These are phyloP conservation scores for Collybia sp. DNA, from an alignment of 768 basidiomycete species.

Conservation along the genomic window DNA sequence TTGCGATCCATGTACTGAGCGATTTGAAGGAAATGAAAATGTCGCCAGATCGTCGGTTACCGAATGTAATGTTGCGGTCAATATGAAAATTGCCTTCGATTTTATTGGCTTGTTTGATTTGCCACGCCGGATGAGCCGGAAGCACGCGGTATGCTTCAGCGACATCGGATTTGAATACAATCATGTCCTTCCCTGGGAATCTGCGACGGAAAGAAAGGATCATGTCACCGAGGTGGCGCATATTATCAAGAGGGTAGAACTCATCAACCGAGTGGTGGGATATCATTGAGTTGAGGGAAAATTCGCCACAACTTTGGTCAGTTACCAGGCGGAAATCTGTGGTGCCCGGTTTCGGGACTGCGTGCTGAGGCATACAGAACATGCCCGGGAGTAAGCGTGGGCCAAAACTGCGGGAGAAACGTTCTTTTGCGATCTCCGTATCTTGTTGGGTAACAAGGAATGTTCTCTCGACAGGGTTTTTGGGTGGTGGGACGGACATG, in stretches of 20 bases:
- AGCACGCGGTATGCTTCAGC: slow-evolving; percentile 27
- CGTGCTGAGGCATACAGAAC: slow-evolving; percentile 18
- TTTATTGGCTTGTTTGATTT: slow-evolving; percentile 15
- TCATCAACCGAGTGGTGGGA: background rate
- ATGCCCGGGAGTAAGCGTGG: slow-evolving; percentile 20
- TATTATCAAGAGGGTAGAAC: background rate
- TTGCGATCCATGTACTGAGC: background rate
- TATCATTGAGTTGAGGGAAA: slow-evolving; percentile 17
- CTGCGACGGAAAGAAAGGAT: background rate
- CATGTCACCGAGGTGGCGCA: background rate
- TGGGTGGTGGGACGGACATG: background rate
- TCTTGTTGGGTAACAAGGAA: slow-evolving; percentile 8
- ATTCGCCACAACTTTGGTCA: slow-evolving; percentile 22
- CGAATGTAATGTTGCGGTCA: background rate
- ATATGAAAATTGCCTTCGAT: background rate
- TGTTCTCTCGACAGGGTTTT: background rate
- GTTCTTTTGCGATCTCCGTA: slow-evolving; percentile 8
- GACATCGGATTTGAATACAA: slow-evolving; percentile 32
- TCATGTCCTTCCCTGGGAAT: background rate
- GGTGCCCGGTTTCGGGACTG: slow-evolving; percentile 22
- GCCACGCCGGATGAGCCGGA: slow-evolving; percentile 34
- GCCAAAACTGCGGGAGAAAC: slow-evolving; percentile 19
- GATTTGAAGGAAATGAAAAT: background rate
- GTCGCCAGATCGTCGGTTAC: background rate
- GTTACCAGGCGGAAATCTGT: slow-evolving; percentile 21